Evolutionary conservation across 129 eudicot species (phyloP).

Genomic region (Flaveria brownii): DNA sequence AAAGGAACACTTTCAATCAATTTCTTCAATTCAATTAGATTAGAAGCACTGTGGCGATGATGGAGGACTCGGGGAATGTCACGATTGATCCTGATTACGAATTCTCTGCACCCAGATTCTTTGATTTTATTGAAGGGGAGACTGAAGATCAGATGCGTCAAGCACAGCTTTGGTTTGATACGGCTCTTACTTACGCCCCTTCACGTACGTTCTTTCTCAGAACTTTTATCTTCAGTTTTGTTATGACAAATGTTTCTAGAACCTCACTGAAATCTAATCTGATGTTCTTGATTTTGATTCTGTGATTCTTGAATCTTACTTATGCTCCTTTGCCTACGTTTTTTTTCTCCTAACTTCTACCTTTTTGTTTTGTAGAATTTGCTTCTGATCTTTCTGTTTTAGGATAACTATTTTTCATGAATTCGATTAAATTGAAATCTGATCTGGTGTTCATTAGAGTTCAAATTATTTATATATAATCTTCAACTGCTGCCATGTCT

Average conservation of each 20-base stretch:
- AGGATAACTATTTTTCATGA: not conserved
- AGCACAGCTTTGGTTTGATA: constrained; percentile 89
- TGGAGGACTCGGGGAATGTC: constrained; percentile 46
- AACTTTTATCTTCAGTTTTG: constrained; percentile 6
- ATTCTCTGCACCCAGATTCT: constrained; percentile 76
- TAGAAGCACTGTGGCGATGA: constrained; percentile 29
- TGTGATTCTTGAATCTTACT: too few relatives aligned
- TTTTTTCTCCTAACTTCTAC: too few relatives aligned
- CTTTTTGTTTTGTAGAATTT: not conserved
- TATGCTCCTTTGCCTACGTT: too few relatives aligned
- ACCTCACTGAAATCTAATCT: not conserved
- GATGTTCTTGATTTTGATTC: not conserved
- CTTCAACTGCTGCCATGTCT: too few relatives aligned
- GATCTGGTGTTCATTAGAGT: not conserved
- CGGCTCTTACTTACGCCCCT: constrained; percentile 65
- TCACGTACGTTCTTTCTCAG: constrained; percentile 60
- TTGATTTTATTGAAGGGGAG: constrained; percentile 71
- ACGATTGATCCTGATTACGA: constrained; percentile 64
- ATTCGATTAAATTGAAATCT: not conserved
- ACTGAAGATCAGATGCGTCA: constrained; percentile 49
- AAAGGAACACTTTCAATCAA: not conserved
- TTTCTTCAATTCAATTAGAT: not conserved
- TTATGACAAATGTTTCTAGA: too few relatives aligned
- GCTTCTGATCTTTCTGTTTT: not conserved
- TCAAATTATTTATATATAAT: constrained; percentile 2